phyloP scores from a whole-genome alignment of 768 basidiomycete genomes.

The Tulasnella sp. region DNA sequence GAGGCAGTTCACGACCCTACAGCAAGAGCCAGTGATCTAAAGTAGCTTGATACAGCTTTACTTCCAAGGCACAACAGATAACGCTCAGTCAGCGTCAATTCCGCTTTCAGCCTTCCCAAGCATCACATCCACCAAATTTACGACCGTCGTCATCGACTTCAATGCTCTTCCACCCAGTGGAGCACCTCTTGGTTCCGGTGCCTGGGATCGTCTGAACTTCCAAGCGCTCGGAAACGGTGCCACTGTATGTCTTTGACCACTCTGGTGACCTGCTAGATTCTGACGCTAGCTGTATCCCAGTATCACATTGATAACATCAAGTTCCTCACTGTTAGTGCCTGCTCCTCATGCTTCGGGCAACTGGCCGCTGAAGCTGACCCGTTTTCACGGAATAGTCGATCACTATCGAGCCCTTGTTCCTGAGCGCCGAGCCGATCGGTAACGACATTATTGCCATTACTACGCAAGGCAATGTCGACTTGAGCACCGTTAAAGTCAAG shows the following conservation, averaged over 20 bases:
- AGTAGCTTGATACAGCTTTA: constrained; percentile 41
- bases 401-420: constrained; percentile 52
- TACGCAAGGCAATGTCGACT: constrained; percentile 53
- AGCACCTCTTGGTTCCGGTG: constrained; percentile 45
- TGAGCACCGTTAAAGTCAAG: constrained; percentile 47
- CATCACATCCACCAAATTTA: constrained; percentile 49
- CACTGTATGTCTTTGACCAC: constrained; percentile 35
- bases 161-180: constrained; percentile 50
- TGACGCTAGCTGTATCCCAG: not conserved
- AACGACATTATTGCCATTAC: constrained; percentile 56
- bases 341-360: not conserved
- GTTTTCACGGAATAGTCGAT: constrained; percentile 45
- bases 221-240: constrained; percentile 56
- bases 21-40: not conserved
- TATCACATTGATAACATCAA: constrained; percentile 55
- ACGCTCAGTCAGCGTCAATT: constrained; percentile 48
- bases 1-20: not conserved
- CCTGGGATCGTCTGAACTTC: constrained; percentile 57
- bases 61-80: constrained; percentile 49
- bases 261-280: not conserved
- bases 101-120: constrained; percentile 49
- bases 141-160: constrained; percentile 55
- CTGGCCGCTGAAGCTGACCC: not conserved
- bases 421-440: constrained; percentile 57
- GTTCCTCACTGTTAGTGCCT: constrained; percentile 47